Percentiles rank a stretch among this genome's conserved stretches.
Conservation (phyloP, 2,329 filamentous ascomycete genomes). For the Phialemoniopsis sp. region DNA sequence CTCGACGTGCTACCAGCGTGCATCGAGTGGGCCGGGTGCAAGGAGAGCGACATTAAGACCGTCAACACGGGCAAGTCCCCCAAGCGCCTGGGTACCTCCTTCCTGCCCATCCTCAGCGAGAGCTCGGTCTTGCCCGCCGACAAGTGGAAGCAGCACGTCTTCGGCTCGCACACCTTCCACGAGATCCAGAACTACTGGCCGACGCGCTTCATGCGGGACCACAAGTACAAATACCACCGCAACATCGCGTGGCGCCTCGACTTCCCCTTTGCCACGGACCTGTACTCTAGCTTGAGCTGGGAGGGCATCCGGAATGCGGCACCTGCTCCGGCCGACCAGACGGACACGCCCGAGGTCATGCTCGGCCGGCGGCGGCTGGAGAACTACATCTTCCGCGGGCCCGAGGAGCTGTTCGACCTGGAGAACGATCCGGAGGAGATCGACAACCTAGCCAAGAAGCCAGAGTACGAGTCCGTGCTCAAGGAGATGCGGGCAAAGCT, state of each 20-base stretch:
- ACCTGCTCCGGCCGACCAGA: conserved; percentile 11
- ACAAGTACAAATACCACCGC: conserved; percentile 43
- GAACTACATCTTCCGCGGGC: conserved; percentile 36
- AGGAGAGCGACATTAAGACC: conserved; percentile 7
- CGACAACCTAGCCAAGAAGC: conserved; percentile 31
- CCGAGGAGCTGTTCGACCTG: conserved; percentile 43
- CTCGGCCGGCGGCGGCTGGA: conserved; percentile 33
- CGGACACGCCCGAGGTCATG: conserved; percentile 16
- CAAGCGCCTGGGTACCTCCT: conserved; percentile 24
- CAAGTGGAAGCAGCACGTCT: conserved; percentile 30
- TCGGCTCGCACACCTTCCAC: conserved; percentile 48
- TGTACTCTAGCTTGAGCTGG: conserved; percentile 37
- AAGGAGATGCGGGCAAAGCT: conserved; percentile 19
- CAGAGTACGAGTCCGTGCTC: conserved; percentile 22
- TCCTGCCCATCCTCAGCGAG: conserved; percentile 27
- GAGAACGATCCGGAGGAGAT: conserved; percentile 39
- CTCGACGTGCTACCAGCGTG: conserved; percentile 40
- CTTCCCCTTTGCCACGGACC: conserved; percentile 41
- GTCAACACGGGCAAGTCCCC: not conserved
- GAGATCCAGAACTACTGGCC: conserved; percentile 47
- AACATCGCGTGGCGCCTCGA: conserved; percentile 44
- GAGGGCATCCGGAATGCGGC: not conserved
- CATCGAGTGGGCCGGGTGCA: conserved; percentile 30
- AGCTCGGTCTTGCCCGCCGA: conserved; percentile 8
- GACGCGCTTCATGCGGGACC: conserved; percentile 38